Evolutionary conservation across 768 basidiomycete species (phyloP), one percentile per base, ranked within the genome.

Genomic region (Lentinus brumalis): DNA sequence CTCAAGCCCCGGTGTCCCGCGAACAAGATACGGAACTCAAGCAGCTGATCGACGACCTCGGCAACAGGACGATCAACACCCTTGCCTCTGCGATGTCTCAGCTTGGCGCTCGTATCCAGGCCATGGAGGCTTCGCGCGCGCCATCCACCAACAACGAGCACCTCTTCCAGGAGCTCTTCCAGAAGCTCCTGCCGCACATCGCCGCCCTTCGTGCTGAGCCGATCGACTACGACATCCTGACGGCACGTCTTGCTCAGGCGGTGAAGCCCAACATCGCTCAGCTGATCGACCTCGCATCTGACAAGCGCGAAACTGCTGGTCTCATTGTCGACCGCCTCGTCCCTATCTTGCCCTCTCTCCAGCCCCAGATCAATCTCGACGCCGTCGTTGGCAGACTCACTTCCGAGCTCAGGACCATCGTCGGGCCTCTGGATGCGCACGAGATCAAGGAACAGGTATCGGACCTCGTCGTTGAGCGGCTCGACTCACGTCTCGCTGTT

Each of bases 381-480:
- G 77, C 79, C 2, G 74, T 93, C 51, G 79, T 84, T 8, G 70
- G 79, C 29, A 79, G 89, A 62, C 76, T 94, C 52, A 83, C 83
- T 4, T 75, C 82, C 1, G 92, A 93, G 72, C 81, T 94, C 44
- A 83, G 87, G 54, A 81, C 83, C 26, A 83, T 86, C 30, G 86
- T 91, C 60, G 87, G 85, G 0, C 89, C 88, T 0, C 83, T 94
- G 26, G 92, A 94, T 67, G 85, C 90, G 0, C 90, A 92, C 66
- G 89, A 90, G 71, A 90, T 94, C 70, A 92, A 92, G 77, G 92
- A 94, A 68, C 90, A 92, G 68, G 91, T 94, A 0, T 89, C 92
- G 2, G 92, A 93, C 70, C 83, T 94, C 31, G 92, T 94, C 1
- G 89, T 94, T 8, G 92, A 92, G 70, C 85, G 92, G 30, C 79